phyloP scores from a whole-genome alignment of 805 yeast species.

The Suhomyces xylopsoci region DNA sequence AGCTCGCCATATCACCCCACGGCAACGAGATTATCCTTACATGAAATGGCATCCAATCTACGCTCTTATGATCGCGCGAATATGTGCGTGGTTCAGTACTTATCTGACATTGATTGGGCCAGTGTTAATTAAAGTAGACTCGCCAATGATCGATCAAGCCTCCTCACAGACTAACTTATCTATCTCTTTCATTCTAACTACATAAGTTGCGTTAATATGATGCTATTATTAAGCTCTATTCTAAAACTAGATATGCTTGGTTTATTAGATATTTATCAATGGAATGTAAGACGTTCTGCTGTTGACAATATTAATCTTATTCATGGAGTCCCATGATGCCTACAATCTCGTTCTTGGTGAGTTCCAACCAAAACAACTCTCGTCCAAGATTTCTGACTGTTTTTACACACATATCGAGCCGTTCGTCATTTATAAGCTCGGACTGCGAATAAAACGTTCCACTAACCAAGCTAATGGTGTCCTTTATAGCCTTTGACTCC shows the following conservation, averaged over 20 bases:
- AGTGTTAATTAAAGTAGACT: too few species aligned
- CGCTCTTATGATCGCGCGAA: too few species aligned
- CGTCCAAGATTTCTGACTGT: conserved; percentile 35
- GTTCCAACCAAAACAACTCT: conserved; percentile 42
- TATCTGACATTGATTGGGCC: too few species aligned
- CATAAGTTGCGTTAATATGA: background rate
- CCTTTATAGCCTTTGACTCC: conserved; percentile 68
- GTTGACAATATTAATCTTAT: too few species aligned
- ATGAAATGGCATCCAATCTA: too few species aligned
- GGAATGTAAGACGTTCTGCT: too few species aligned
- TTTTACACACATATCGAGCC: conserved; percentile 33
- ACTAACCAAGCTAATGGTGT: conserved; percentile 56
- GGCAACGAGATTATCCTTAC: too few species aligned
- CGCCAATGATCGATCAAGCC: too few species aligned
- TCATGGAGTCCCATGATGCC: conserved; percentile 15
- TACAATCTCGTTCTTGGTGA: conserved; percentile 30
- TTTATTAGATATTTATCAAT: background rate
- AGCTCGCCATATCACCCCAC: too few species aligned
- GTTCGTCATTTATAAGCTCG: conserved; percentile 33
- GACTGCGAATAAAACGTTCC: conserved; percentile 39
- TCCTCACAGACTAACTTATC: too few species aligned
- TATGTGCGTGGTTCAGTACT: background rate
- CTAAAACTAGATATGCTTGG: background rate
- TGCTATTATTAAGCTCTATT: background rate
- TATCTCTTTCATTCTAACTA: background rate